Conservation (phyloP, 192 early-diverging fungal species). For the Backusella parvicylindrica region DNA sequence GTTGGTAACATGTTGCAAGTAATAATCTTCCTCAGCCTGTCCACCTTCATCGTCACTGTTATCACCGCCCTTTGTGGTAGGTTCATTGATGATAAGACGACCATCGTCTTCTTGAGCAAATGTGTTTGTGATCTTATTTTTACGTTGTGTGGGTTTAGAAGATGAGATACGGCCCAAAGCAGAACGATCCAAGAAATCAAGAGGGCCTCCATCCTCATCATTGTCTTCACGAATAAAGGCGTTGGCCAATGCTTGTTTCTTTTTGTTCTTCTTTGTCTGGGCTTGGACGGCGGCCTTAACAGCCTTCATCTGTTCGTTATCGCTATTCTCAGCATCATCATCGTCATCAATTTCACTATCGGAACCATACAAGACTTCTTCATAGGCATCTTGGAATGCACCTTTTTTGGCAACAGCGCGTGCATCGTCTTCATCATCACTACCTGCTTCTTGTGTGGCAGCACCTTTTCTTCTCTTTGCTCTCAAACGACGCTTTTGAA, state of each 20-base stretch:
- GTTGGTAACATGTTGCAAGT: constrained; percentile 74
- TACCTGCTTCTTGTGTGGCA: constrained; percentile 39
- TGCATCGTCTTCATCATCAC: constrained; percentile 45
- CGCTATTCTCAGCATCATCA: constrained; percentile 52
- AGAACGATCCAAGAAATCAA: constrained; percentile 90
- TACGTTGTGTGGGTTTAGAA: constrained; percentile 25
- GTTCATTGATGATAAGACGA: constrained; percentile 77
- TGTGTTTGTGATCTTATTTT: neutral
- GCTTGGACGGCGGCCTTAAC: neutral
- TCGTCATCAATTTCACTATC: constrained; percentile 85
- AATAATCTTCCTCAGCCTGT: constrained; percentile 73
- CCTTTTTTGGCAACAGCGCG: constrained; percentile 47
- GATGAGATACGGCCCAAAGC: constrained; percentile 57
- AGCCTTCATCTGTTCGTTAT: constrained; percentile 55
- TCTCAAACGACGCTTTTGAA: constrained; percentile 85
- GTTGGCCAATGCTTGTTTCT: constrained; percentile 32
- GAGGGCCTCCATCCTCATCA: constrained; percentile 47
- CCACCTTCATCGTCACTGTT: constrained; percentile 38
- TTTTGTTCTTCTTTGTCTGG: constrained; percentile 23
- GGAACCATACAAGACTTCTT: constrained; percentile 88
- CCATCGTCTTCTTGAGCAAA: constrained; percentile 77
- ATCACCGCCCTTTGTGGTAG: constrained; percentile 36
- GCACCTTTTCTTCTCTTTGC: constrained; percentile 72
- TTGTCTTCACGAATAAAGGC: constrained; percentile 70
- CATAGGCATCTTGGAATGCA: constrained; percentile 72